Base-by-base conservation (phyloP, 2,329 filamentous ascomycete genomes). In the Juglanconis oblonga region DNA sequence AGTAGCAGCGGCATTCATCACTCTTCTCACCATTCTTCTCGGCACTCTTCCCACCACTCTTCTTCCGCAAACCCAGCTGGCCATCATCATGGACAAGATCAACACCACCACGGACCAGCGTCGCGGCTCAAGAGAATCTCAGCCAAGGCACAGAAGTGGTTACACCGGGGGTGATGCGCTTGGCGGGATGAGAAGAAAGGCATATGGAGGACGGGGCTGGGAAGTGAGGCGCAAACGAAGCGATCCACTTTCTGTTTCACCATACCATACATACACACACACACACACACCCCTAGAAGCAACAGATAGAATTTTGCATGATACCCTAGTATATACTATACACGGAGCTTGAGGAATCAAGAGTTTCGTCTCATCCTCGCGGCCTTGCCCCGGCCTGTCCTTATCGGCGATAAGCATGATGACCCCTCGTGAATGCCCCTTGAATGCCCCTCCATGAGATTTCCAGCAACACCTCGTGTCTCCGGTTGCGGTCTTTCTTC, bases 61-160 rank as follows among this genome's bases (percentile, higher is more conserved):
- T 24, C 24, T 24, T 24, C 57, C 33, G 50, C 57, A 24, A 52
- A 44, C 31, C 57, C 57, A 7, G 5, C 44, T 33, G 35, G 42
- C 5, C 11, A 17, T 31, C 33, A 10, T 11, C 51, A 29, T 35
- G 10, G 9, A 11, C 35, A n/a, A 4, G 35, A 17, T 5, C 54
- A 33, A n/a, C 35, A 14, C 17, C 50, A 33, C 11, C 13, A 51
- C n/a, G 31, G 8, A 29, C 32, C 40, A 10, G 54, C 51, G 40
- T 62, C 58, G 1, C 57, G 58, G 4, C 33, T 62, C 17, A 36
- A 38, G 29, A 56, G 50, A 10, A 40, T 61, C 29, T 60, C 61
- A 29, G 50, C 40, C 17, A 62, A 58, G 50, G 61, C 61, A 11
- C 61, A 62, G 51, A 62, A 61, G 45, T 61, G 54, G 57, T 40